phyloP scores from a whole-genome alignment of 345 rosid genomes.

The Xanthoceras sorbifolium region DNA sequence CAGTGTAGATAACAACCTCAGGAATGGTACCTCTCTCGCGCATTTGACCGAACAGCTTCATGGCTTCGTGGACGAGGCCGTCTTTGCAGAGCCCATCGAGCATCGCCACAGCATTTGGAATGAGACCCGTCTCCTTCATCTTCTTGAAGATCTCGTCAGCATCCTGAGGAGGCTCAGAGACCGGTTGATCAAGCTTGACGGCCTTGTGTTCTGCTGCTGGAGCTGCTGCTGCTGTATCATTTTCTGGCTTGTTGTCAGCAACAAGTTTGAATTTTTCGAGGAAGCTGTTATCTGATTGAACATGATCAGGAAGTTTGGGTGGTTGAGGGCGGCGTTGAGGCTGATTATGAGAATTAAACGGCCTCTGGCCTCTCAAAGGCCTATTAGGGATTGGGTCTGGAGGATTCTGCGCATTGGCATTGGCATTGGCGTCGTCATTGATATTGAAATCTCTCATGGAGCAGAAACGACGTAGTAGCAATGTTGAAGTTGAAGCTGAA shows the following conservation, averaged over 20 bases:
- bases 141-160: conserved; percentile 68
- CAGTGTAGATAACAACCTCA: conserved; percentile 88
- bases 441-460: neutral
- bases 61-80: conserved; percentile 85
- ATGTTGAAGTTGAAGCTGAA: neutral
- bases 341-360: conserved; percentile 19
- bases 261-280: conserved; percentile 70
- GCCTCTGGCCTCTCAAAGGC: conserved; percentile 54
- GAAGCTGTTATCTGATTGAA: conserved; percentile 53
- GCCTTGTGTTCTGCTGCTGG: conserved; percentile 27
- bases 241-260: conserved; percentile 28
- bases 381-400: conserved; percentile 61
- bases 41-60: conserved; percentile 83
- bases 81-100: conserved; percentile 96
- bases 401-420: conserved; percentile 30
- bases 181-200: conserved; percentile 6
- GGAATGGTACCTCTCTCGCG: conserved; percentile 88
- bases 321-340: neutral
- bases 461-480: conserved; percentile 4
- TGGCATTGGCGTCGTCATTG: neutral
- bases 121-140: conserved; percentile 91
- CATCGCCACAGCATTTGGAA: conserved; percentile 92
- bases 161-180: conserved; percentile 40
- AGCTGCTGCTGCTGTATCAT: conserved; percentile 18
- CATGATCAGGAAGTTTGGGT: conserved; percentile 17